Conservation (phyloP, 1,284 basidiomycete species). For the Puccinia novopanici region DNA sequence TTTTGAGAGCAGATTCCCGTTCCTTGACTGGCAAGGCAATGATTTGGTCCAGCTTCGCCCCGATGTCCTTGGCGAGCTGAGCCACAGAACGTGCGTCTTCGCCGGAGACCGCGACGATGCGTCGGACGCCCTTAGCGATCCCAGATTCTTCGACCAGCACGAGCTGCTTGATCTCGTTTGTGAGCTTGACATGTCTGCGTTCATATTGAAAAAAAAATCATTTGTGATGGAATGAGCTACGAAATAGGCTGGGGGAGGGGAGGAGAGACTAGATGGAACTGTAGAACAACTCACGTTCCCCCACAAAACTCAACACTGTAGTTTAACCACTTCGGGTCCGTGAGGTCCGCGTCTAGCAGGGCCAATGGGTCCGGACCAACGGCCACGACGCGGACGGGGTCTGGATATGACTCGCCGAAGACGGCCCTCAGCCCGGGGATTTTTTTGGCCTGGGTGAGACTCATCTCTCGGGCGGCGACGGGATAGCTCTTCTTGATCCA, state of each 20-base stretch:
- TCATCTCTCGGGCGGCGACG: constrained; percentile 84
- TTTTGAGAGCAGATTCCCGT: constrained; percentile 82
- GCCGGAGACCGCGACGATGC: constrained; percentile 91
- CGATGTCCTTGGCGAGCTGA: constrained; percentile 70
- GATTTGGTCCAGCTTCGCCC: constrained; percentile 69
- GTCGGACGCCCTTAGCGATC: constrained; percentile 95
- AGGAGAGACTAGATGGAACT: background rate
- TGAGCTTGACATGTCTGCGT: constrained; percentile 81
- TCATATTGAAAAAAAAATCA: constrained; percentile 10
- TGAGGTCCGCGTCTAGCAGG: constrained; percentile 73
- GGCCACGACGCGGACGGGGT: constrained; percentile 92
- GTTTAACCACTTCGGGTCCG: constrained; percentile 82
- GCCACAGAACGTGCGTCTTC: constrained; percentile 83
- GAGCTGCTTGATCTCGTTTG: constrained; percentile 93
- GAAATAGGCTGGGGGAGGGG: background rate
- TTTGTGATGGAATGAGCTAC: background rate
- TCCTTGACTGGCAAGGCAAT: constrained; percentile 72
- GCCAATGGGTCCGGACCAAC: constrained; percentile 84
- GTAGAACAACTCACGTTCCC: constrained; percentile 73
- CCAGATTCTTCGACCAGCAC: constrained; percentile 93
- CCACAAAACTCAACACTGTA: constrained; percentile 97
- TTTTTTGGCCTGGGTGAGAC: constrained; percentile 76
- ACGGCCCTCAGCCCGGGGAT: constrained; percentile 93
- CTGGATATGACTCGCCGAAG: constrained; percentile 96
- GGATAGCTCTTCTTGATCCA: constrained; percentile 88